Evolutionary conservation across 495 filamentous ascomycete species (phyloP), one percentile per base, ranked within the genome.

Genomic region (Podospora sp.): DNA sequence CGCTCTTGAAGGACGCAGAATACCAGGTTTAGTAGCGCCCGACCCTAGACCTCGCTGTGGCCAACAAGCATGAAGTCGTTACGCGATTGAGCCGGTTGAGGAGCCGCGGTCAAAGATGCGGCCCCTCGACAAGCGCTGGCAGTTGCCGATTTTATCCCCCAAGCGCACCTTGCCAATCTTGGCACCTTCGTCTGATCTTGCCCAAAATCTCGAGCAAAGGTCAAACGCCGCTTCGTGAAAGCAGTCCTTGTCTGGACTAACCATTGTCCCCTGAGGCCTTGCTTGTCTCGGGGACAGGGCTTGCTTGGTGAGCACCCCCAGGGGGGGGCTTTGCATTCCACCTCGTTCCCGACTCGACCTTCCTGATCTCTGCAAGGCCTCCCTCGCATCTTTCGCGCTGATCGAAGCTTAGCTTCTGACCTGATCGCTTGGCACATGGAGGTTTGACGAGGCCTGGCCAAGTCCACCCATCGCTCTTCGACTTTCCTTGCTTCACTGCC

Each of bases 391-490:
- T 16, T 33, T 22, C 2, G 2, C 18, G 18, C 33, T 36, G 63
- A 65, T 65, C 63, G 35, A 65, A 57, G 63, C 63, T 65, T 65
- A 50, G 25, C 52, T 18, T 26, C 5, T 49, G 60, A 49, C 25
- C 35, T 50, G 60, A 62, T 25, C 1, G 40, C 40, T 59, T 1
- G 25, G 7, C 7, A 14, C 33, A 21, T 25, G 63, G 33, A 33
- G 51, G 51, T 57, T 18, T 65, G 63, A 51, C 63, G 36, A 65
- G 63, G 51, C 63, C 51, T 21, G 46, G 8, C 6, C 35, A 27
- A 29, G n/a, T 49, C 33, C 7, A 46, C 29, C 36, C 8, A 40
- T 46, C 22, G 18, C 57, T 18, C 27, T 40, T 21, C 1, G 22
- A 14, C 40, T 56, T 51, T 27, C 24, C 33, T 57, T 49, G 2